phyloP scores from a whole-genome alignment of 2,329 filamentous ascomycete genomes.

The Sporothrix euskadiensis region DNA sequence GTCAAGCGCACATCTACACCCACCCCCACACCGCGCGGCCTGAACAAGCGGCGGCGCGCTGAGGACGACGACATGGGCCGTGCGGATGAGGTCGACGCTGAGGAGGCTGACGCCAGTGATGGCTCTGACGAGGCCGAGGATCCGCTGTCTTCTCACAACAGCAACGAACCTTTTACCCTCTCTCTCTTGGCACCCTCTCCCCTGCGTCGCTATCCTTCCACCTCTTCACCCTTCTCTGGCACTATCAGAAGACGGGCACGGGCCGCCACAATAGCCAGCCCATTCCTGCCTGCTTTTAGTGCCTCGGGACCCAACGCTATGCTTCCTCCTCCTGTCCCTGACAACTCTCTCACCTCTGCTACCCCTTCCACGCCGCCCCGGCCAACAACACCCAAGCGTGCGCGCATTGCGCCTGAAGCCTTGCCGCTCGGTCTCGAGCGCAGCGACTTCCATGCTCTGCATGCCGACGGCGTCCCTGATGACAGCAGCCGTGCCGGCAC shows the following conservation, averaged over 20 bases:
- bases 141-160: neutral
- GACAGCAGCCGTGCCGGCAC: constrained; percentile 36
- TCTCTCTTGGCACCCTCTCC: constrained; percentile 25
- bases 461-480: constrained; percentile 39
- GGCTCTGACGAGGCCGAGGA: constrained; percentile 32
- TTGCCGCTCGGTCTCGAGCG: constrained; percentile 61
- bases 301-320: neutral
- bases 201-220: constrained; percentile 23
- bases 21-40: constrained; percentile 44
- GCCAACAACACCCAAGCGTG: constrained; percentile 60
- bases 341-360: neutral
- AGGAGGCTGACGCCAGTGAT: constrained; percentile 34
- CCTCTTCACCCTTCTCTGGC: neutral
- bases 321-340: neutral
- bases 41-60: constrained; percentile 56
- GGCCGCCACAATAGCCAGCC: constrained; percentile 16
- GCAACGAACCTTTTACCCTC: constrained; percentile 12
- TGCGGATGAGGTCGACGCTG: constrained; percentile 46
- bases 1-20: constrained; percentile 47
- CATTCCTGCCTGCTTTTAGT: constrained; percentile 16
- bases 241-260: constrained; percentile 12
- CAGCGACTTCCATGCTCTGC: constrained; percentile 57
- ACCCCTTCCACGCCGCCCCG: constrained; percentile 34
- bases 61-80: constrained; percentile 50
- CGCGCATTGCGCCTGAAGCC: constrained; percentile 61